Conservation (phyloP, 768 basidiomycete species). For the Lactifluus subvellereus region DNA sequence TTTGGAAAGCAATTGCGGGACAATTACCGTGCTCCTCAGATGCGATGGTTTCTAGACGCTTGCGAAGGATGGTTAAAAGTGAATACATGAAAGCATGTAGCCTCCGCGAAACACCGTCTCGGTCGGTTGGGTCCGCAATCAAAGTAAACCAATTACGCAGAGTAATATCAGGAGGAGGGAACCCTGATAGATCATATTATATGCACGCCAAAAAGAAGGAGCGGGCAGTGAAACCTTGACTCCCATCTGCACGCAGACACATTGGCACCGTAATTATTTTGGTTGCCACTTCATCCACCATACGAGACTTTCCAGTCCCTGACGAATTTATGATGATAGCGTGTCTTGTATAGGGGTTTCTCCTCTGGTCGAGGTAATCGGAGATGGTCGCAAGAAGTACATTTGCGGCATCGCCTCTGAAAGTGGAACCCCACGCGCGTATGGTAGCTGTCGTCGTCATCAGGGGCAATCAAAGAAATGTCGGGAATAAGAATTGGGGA, state of each 20-base stretch:
- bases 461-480: too few relatives aligned
- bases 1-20: neutral
- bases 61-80: neutral
- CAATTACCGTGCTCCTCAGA: neutral
- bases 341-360: neutral
- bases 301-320: constrained; percentile 1
- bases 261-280: constrained; percentile 1
- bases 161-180: neutral
- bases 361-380: too few relatives aligned
- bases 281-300: neutral
- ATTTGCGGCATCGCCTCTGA: neutral
- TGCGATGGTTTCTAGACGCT: neutral
- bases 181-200: neutral
- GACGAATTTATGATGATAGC: constrained; percentile 3
- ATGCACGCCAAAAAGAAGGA: neutral
- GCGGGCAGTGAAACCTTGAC: too few relatives aligned
- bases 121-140: too few relatives aligned
- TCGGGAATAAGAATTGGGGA: too few relatives aligned
- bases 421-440: neutral
- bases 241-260: neutral
- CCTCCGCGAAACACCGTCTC: neutral
- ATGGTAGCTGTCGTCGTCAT: too few relatives aligned
- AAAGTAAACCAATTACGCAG: neutral
- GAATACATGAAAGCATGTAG: neutral
- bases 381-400: neutral